Base-by-base conservation (phyloP, 2,329 filamentous ascomycete species). In the Exophiala bonariae region DNA sequence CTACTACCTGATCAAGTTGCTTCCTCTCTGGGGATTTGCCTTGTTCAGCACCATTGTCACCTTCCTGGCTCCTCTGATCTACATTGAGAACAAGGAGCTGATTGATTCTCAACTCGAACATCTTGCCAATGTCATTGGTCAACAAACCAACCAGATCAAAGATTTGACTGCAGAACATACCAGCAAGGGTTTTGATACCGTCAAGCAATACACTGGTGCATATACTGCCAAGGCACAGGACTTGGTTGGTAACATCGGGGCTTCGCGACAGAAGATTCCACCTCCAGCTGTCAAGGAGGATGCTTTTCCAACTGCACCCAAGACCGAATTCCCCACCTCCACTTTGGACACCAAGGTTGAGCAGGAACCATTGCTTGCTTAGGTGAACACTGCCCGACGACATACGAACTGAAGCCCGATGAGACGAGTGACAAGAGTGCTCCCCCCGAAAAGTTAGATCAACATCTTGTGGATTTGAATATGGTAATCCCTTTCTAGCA, bases 1-100 rank as follows among this genome's bases (percentile, higher is more conserved):
- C 55, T 85, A 85, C 73, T 83, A 77, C 74, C 71, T 85, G 58
- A 80, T 85, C 71, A 83, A 82, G 67, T 73, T 82, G 61, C 70
- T 83, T 54, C 82, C 82, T n/a, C 68, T 82, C 57, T 85, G 82
- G 82, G 81, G 80, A 22, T 69, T 85, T 55, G 68, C 77, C 44
- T 68, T 85, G 55, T 72, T 84, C 60, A 73, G 70, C 44, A 79
- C 78, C 50, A 71, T 73, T 46, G 64, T 77, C 55, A 66, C 78
- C 61, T 85, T 81, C 70, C 70, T 84, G 45, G 75, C 71, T 33
- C 82, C 82, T 42, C 72, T 85, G 48, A 59, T 82, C 63, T 85
- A 85, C 71, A 75, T 84, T 61, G 76, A 75, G 70, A 84, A 85
- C 75, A 78, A 79, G 61, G 80, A 83, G 57, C 60, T 80, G 56